Conservation (phyloP, 192 early-diverging fungal genomes). For the Helicostylum pulchrum region DNA sequence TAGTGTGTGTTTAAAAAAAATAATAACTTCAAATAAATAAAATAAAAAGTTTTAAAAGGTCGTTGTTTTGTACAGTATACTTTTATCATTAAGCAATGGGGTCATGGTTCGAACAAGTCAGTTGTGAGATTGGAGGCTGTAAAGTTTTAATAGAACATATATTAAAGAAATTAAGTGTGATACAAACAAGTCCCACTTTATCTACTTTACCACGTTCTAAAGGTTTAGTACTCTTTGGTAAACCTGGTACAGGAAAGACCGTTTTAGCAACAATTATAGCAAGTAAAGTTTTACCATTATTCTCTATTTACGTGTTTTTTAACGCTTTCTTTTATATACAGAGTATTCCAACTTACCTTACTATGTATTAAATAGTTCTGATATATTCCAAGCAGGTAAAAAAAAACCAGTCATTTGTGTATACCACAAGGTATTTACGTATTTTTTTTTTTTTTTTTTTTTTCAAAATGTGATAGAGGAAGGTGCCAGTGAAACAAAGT, state of each 20-base stretch:
- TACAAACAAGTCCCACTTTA: no score
- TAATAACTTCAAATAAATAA: no score
- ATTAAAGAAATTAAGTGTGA: no score
- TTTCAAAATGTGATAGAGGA: slow-evolving; percentile 36
- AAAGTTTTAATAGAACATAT: no score
- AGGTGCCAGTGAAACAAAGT: slow-evolving; percentile 50
- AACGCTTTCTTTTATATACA: not conserved
- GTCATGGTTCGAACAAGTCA: no score
- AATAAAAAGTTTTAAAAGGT: no score
- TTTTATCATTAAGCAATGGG: no score
- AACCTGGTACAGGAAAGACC: slow-evolving; percentile 55
- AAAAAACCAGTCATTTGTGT: not conserved
- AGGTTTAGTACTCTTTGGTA: slow-evolving; percentile 45
- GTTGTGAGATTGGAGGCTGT: no score
- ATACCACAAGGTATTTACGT: no score
- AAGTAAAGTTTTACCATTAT: slow-evolving; percentile 13
- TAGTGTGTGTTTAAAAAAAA: no score
- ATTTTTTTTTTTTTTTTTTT: no score
- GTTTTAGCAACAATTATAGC: slow-evolving; percentile 42
- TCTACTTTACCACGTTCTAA: slow-evolving; percentile 21
- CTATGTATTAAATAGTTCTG: slow-evolving; percentile 16
- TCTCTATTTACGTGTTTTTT: not conserved
- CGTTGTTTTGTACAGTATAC: no score
- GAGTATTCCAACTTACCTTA: slow-evolving; percentile 15
- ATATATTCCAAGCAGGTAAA: slow-evolving; percentile 20